A percentile compares a stretch with the other conserved stretches of the same genome.
Conservation (phyloP, 768 basidiomycete genomes). For the Butyriboletus loyo region DNA sequence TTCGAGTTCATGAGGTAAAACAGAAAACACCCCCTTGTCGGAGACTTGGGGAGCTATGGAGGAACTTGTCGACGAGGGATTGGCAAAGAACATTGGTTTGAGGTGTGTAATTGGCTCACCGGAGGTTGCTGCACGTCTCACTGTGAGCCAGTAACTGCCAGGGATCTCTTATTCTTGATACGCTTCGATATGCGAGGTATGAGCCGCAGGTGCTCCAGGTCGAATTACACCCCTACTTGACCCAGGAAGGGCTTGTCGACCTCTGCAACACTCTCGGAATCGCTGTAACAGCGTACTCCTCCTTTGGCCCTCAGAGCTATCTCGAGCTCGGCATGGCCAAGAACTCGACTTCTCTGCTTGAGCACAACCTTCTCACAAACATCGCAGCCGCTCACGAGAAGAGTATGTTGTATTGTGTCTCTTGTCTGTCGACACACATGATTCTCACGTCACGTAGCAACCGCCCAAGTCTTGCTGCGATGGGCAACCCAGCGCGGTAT, state of each 20-base stretch:
- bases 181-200: constrained; percentile 73
- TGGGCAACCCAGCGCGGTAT: constrained; percentile 78
- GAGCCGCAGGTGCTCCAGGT: constrained; percentile 58
- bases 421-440: neutral
- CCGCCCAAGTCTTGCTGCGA: constrained; percentile 70
- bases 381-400: constrained; percentile 52
- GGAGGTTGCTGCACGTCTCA: neutral
- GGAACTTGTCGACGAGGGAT: constrained; percentile 64
- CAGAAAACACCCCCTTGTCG: constrained; percentile 66
- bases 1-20: neutral
- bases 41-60: constrained; percentile 89
- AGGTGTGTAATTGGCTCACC: constrained; percentile 40
- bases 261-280: constrained; percentile 45
- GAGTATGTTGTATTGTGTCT: constrained; percentile 35
- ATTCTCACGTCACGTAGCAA: constrained; percentile 18
- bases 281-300: constrained; percentile 54
- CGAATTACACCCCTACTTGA: constrained; percentile 56
- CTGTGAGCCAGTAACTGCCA: constrained; percentile 59
- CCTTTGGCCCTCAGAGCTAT: constrained; percentile 53
- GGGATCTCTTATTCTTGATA: constrained; percentile 68
- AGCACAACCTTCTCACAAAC: constrained; percentile 41
- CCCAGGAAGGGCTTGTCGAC: constrained; percentile 45
- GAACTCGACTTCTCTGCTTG: constrained; percentile 48
- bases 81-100: constrained; percentile 77
- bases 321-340: constrained; percentile 65